These are phyloP conservation scores for Digitaria exilis DNA, from an alignment of 202 grass and related monocot species.

Conservation along the genomic window DNA sequence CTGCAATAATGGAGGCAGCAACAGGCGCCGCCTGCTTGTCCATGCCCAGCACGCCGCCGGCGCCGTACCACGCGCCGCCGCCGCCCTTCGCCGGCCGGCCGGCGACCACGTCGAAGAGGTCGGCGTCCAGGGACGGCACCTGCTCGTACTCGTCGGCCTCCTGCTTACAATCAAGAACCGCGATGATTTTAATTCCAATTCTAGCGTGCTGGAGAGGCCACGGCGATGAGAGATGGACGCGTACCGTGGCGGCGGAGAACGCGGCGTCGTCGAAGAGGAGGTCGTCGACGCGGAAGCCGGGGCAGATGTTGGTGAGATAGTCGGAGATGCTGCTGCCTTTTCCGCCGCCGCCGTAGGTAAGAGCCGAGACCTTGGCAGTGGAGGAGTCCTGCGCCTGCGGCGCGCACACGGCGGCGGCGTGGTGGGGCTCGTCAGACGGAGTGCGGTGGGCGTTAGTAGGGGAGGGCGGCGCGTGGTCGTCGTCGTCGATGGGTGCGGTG, in stretches of 20 bases:
- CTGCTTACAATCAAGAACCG: background rate
- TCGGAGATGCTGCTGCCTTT: constrained; percentile 71
- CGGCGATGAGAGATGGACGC: background rate
- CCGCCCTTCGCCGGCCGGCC: constrained; percentile 33
- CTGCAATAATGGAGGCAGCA: background rate
- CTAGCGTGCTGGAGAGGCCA: background rate
- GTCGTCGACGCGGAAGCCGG: constrained; percentile 87
- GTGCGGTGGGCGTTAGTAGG: background rate
- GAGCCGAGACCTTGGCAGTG: background rate
- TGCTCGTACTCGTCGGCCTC: constrained; percentile 46
- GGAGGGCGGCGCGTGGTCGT: constrained; percentile 18
- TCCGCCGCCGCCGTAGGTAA: background rate
- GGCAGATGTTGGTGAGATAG: constrained; percentile 93
- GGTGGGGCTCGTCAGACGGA: background rate
- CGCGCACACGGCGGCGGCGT: background rate
- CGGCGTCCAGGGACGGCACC: constrained; percentile 65
- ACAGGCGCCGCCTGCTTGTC: constrained; percentile 18
- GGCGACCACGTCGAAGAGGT: constrained; percentile 57
- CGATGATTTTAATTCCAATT: no score
- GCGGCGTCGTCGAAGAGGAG: constrained; percentile 61
- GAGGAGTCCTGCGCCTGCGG: background rate
- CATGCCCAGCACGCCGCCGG: background rate
- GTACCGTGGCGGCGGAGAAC: constrained; percentile 29
- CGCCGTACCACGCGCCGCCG: constrained; percentile 22
- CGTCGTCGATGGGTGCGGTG: constrained; percentile 34